Percentiles rank a stretch among this genome's conserved stretches.
Conservation (phyloP, 805 yeast genomes). For the Metschnikowia continentalis region DNA sequence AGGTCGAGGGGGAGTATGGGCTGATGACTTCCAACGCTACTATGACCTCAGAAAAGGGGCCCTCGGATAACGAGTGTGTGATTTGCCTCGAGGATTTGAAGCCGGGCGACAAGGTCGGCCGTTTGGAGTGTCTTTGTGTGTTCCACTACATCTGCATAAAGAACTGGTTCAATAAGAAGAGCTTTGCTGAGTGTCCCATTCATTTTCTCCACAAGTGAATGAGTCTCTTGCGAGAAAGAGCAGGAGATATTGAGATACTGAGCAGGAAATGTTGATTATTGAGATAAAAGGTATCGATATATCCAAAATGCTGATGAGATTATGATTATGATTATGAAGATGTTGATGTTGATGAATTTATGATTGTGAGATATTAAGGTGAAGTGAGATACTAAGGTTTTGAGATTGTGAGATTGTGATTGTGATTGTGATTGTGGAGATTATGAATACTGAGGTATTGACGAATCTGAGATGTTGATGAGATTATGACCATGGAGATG, state of each 20-base stretch:
- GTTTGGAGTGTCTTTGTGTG: conserved; percentile 90
- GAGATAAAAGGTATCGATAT: too few species aligned
- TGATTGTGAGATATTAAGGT: too few species aligned
- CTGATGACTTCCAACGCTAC: conserved; percentile 12
- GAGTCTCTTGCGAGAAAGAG: too few species aligned
- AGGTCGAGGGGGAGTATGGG: conserved; percentile 7
- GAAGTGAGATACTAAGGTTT: too few species aligned
- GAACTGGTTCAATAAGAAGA: conserved; percentile 85
- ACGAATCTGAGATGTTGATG: too few species aligned
- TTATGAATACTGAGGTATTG: too few species aligned
- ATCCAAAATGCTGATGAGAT: too few species aligned
- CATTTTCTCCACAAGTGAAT: conserved; percentile 43
- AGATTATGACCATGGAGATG: too few species aligned
- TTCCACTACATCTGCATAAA: conserved; percentile 90
- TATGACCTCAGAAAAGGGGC: conserved; percentile 18
- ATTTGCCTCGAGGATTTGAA: conserved; percentile 87
- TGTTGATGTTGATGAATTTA: too few species aligned
- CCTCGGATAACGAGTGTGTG: conserved; percentile 70
- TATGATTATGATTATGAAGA: too few species aligned
- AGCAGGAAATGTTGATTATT: not conserved
- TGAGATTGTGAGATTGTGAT: too few species aligned
- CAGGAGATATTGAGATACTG: not conserved
- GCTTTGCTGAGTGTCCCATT: conserved; percentile 83
- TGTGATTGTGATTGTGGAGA: too few species aligned
- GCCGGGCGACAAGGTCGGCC: conserved; percentile 85